Evolutionary conservation across 805 yeast species (phyloP).

Genomic region (Saccharomycopsis microspora): DNA sequence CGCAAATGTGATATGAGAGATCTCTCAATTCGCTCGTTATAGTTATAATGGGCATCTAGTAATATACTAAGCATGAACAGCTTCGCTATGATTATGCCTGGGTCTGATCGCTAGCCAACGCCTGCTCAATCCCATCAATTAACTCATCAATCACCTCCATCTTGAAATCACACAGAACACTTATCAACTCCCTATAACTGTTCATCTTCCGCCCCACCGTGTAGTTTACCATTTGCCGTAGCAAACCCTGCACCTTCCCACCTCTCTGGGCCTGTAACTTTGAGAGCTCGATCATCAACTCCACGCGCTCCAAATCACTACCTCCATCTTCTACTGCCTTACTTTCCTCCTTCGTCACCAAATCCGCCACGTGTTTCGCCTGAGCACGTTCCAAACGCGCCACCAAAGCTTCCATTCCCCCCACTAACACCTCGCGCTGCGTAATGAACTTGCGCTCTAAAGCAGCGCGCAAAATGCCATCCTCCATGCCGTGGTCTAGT

Average conservation of each 20-base stretch:
- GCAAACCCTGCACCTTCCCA: slow-evolving; percentile 34
- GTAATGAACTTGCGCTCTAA: slow-evolving; percentile 16
- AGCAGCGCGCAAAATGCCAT: slow-evolving; percentile 16
- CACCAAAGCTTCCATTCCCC: slow-evolving; percentile 5
- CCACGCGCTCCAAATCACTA: slow-evolving; percentile 18
- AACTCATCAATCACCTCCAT: slow-evolving; percentile 73
- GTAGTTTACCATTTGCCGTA: slow-evolving; percentile 34
- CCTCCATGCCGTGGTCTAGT: not conserved
- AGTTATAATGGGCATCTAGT: too few relatives aligned
- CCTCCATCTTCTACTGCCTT: slow-evolving; percentile 10
- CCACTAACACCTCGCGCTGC: slow-evolving; percentile 16
- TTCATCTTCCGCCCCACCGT: slow-evolving; percentile 48
- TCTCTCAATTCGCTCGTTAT: too few relatives aligned
- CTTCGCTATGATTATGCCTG: too few relatives aligned
- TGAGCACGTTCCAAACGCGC: slow-evolving; percentile 22
- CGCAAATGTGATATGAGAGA: too few relatives aligned
- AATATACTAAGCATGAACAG: too few relatives aligned
- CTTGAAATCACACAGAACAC: slow-evolving; percentile 65
- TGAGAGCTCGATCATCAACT: slow-evolving; percentile 32
- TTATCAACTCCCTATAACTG: slow-evolving; percentile 69
- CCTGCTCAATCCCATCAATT: slow-evolving; percentile 63
- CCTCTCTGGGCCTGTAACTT: slow-evolving; percentile 41
- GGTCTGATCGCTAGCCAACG: not conserved
- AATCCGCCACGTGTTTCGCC: slow-evolving; percentile 25
- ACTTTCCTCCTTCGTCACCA: slow-evolving; percentile 21